Base-by-base conservation (phyloP, 805 yeast genomes). In the Wickerhamiella kazuoi region DNA sequence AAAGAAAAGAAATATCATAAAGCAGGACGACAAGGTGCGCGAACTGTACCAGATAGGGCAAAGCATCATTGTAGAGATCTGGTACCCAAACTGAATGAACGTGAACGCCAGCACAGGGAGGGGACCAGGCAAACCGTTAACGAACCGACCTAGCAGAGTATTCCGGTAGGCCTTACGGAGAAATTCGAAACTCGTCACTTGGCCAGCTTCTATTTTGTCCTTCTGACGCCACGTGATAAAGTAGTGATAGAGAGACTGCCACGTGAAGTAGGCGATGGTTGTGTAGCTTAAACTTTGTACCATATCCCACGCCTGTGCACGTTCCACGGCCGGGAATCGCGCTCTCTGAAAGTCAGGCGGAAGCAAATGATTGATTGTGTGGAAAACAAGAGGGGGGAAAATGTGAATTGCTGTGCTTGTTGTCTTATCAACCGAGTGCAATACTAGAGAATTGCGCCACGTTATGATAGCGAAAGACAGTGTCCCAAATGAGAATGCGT, bases 211-310 rank as follows among this genome's bases (percentile, higher is more conserved):
- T 47, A 87, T 87, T 62, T 84, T 74, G 38, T 79, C 80, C 28
- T 81, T 76, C 39, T 75, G 67, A 39, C 72, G 72, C 42, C 86
- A 71, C 1, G 96, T 86, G 51, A 87, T 87, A 59, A 87, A 87
- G 58, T 82, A 83, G 58, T 86, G 96, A 58, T 87, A 87, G 9
- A 74, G 57, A 1, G 76, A 69, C 62, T 90, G 98, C 98, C 98
- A 87, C 8, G 79, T 59, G 46, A 86, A 69, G 55, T 87, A 87
- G 50, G 79, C 74, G 16, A 81, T 52, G 0, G 93, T 79, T 0
- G 97, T 83, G 71, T 78, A 72, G 2, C 79, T 44, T 19, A 87
- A 69, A 0, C 90, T 86, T 36, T 70, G 61, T 46, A 74, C 55
- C 36, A 82, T 68, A 49, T 76, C 71, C 90, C 94, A 81, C 37